These are phyloP conservation scores for Candida endomychidarum DNA, from an alignment of 805 yeast species.

Conservation along the genomic window DNA sequence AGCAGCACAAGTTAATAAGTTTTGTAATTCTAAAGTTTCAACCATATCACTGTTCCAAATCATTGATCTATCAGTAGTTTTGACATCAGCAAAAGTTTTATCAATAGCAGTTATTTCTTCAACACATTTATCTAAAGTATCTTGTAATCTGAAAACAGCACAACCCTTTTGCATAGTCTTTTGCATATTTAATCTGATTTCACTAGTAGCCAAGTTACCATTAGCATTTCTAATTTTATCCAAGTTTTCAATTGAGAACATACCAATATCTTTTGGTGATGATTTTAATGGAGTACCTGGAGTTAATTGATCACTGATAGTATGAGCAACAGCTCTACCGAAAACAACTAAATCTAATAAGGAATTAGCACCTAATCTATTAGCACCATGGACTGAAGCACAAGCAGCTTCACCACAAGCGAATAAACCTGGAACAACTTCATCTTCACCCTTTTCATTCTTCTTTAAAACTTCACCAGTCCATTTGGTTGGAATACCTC, in stretches of 20 bases:
- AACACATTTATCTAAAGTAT: constrained; percentile 89
- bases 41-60: constrained; percentile 98
- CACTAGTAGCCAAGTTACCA: constrained; percentile 83
- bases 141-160: constrained; percentile 95
- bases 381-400: constrained; percentile 99
- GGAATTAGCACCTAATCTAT: constrained; percentile 98
- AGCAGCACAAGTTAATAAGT: constrained; percentile 93
- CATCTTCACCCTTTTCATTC: constrained; percentile 86
- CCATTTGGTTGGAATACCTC: constrained; percentile 98
- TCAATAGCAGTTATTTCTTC: constrained; percentile 73
- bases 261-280: constrained; percentile 82
- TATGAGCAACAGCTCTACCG: constrained; percentile 97
- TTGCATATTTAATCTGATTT: constrained; percentile 91
- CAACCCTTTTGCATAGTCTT: constrained; percentile 94
- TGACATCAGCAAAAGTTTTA: constrained; percentile 67
- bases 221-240: constrained; percentile 82
- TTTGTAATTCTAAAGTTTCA: constrained; percentile 93
- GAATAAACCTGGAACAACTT: constrained; percentile 84
- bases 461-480: constrained; percentile 89
- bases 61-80: constrained; percentile 94
- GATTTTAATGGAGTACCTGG: constrained; percentile 89
- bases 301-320: constrained; percentile 77
- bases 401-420: constrained; percentile 99
- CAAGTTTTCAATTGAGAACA: constrained; percentile 85
- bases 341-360: constrained; percentile 93